Evolutionary conservation across 202 grass and related monocot genomes (phyloP), one percentile per base, ranked within the genome.

Genomic region (Schoenoplectus tabernaemontani): DNA sequence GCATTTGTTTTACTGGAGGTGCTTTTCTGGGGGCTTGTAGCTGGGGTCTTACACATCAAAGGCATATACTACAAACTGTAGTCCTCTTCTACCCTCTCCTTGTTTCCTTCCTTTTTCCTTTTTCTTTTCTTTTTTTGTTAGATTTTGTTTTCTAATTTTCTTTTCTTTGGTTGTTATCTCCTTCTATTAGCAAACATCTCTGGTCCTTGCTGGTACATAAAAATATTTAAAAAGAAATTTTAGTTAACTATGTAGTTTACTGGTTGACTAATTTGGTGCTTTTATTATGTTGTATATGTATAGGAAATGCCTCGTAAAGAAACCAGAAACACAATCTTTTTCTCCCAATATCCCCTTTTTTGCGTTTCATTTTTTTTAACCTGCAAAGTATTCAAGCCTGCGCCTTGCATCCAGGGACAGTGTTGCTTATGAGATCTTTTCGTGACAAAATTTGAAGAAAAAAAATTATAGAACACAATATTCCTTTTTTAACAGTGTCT

Each of bases 21-120:
- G 34, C 56, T 92, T 7, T 93, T 97, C 61, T 97, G 93, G 89
- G 90, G 91, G 57, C 54, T 97, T 64, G 84, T 78, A 6, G 85
- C 89, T 32, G 89, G 91, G 61, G 82, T 93, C 68, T 83, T 97
- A 32, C 93, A 93, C 71, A 90, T 78, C 81, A 97, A 91, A 87
- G 89, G 93, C 39, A 54, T 91, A 71, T 93, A 87, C 46, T 57
- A 91, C 47, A 97, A 97, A 70, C 56, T 92, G 39, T 87, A 92
- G 68, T 72, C 50, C 43, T 50, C 68, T 50, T 15, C 2, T 50
- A n/a, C 68, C 73, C 60, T 38, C 65, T 17, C 51, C 56, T 50
- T 9, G 2, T 78, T 2, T 34, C 28, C 26, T 16, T 36, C 38
- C 8, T 37, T 48, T 64, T 60, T 59, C 12, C 16, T 20, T 41